Base-by-base conservation (phyloP, 805 yeast species). In the Ogataea ramenticola region DNA sequence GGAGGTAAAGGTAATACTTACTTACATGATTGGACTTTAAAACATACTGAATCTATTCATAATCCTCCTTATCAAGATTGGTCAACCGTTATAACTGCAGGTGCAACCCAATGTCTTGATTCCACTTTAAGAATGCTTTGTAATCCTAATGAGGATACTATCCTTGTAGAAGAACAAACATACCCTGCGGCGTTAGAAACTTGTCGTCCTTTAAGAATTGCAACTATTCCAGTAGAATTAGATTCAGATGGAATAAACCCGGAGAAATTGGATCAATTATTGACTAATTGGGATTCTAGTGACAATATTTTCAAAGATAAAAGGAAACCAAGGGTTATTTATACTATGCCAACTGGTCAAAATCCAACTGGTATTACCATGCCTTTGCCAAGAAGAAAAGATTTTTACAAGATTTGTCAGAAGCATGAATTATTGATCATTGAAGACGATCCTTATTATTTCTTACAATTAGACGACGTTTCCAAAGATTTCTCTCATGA, bases 21-120 rank as follows among this genome's bases (percentile, higher is more conserved):
- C 45, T 52, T 75, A 30, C 56, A 68, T 39, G 44, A 56, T 3
- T 76, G 70, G 60, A 48, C 71, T 45, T 64, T 55, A 46, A 64
- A 66, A 22, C 78, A 76, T 56, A 68, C 77, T 20, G 48, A 46
- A 15, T 43, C 56, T 46, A 65, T 68, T 44, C 80, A 75, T 56
- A 55, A 58, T 20, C 70, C 71, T n/a, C 63, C 63, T 4, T 76
- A 74, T 47, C 53, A 56, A 14, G 72, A 83, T 60, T 90, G 96
- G 96, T 82, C 75, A 51, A 62, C 79, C 30, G 64, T 88, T 32
- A 64, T 81, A 50, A 76, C 87, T 41, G 75, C 82, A 12, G 98
- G 98, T 51, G 87, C 86, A 68, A 90, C 97, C n/a, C 87, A 86
- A 63, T 77, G 86, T 6, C 82, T 95, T 82, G 96, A 90, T 55